Base-by-base conservation (phyloP, 345 rosid genomes). In the Geranium brycei region DNA sequence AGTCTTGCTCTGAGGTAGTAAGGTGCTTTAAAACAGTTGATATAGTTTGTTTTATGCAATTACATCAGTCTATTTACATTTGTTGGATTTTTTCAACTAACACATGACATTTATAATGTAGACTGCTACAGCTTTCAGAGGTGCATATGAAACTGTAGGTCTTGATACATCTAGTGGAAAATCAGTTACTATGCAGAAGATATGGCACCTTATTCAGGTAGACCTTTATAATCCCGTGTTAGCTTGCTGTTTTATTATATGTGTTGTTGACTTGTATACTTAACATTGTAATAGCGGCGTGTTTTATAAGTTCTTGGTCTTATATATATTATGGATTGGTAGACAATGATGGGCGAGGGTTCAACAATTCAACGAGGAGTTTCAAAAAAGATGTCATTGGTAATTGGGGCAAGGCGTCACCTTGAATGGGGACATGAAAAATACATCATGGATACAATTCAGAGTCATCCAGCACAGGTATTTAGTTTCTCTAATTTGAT, bases 151-250 rank as follows among this genome's bases (percentile, higher is more conserved):
- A 69, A 75, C 83, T 73, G 75, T 95, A 76, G 82, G 88, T 64
- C 68, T 71, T 69, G 95, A 78, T 72, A 71, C 81, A 62, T 83
- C 97, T 69, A 82, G 85, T 69, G 92, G 95, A 58, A 95, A 90
- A 74, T 95, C 97, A 70, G 95, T 91, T 73, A 85, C 69, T 76
- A 75, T 91, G 84, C 97, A 87, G 80, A 95, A 95, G 78, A 88
- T 95, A 72, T 95, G 99, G 99, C 92, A 88, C 78, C 96, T 95
- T 76, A 78, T 91, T 74, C 87, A 85, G 97, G 99, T 87, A 72
- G 47, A 47, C 10, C 61, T 19, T 59, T 67, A 56, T 23, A 59
- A 56, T 53, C 55, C 12, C 35, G 30, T 71, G 57, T 59, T 66
- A 38, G 32, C 19, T 18, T 61, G 65, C 23, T 41, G 56, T 66